Evolutionary conservation across 2,329 filamentous ascomycete genomes (phyloP).

Genomic region (Clonostachys sp.): DNA sequence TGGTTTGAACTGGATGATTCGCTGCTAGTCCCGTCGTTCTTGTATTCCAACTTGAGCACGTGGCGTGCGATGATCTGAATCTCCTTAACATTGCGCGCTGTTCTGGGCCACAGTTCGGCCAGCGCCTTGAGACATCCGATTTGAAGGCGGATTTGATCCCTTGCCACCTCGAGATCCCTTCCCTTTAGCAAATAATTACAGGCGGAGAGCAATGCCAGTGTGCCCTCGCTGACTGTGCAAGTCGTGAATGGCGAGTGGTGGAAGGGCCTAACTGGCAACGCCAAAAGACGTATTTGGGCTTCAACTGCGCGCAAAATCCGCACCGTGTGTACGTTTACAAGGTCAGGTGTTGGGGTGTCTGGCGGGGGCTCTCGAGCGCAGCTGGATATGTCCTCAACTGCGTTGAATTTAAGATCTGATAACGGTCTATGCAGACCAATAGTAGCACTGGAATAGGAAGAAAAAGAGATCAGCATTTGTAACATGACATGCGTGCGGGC

Average conservation of each 20-base stretch:
- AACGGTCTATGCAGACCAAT: conserved; percentile 30
- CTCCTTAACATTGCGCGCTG: conserved; percentile 26
- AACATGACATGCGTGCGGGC: background rate
- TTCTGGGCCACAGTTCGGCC: conserved; percentile 28
- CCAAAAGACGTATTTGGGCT: conserved; percentile 28
- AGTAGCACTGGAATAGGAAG: conserved; percentile 15
- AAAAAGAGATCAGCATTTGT: background rate
- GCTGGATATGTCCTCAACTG: conserved; percentile 28
- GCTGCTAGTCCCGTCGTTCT: too few species aligned
- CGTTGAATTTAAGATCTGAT: conserved; percentile 29
- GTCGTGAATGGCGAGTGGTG: conserved; percentile 30
- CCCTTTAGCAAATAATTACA: conserved; percentile 26
- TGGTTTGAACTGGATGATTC: too few species aligned
- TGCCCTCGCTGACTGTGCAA: conserved; percentile 33
- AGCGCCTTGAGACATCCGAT: conserved; percentile 31
- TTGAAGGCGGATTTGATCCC: conserved; percentile 32
- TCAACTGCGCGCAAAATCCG: conserved; percentile 29
- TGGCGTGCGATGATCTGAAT: conserved; percentile 30
- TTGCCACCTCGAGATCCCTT: conserved; percentile 22
- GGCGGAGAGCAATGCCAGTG: conserved; percentile 26
- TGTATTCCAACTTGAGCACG: conserved; percentile 9
- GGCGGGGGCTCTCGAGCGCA: conserved; percentile 18
- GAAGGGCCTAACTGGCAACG: conserved; percentile 24
- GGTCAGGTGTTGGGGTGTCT: conserved; percentile 7
- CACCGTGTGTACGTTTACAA: conserved; percentile 28